Evolutionary conservation across 768 basidiomycete species (phyloP).

Genomic region (Lactarius indigo): DNA sequence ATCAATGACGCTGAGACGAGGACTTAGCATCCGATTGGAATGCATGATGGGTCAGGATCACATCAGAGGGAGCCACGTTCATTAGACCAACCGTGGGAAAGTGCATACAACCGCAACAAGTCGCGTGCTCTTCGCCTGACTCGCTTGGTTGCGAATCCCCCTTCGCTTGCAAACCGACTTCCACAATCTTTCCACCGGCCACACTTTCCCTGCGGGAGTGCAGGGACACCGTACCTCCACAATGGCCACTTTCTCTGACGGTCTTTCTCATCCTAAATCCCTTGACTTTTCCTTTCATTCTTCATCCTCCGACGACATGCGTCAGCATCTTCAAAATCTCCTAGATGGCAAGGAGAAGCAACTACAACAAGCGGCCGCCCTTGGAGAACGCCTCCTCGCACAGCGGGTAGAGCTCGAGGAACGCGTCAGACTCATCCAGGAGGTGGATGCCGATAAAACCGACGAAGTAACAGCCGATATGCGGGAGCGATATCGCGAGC

Average conservation of each 20-base stretch:
- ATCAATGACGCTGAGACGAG: not conserved
- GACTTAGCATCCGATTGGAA: not conserved
- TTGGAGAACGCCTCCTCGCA: conserved; percentile 89
- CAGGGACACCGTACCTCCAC: conserved; percentile 12
- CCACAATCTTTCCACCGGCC: not conserved
- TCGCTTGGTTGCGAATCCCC: not conserved
- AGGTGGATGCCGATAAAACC: conserved; percentile 57
- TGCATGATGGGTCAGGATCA: not conserved
- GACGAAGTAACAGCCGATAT: conserved; percentile 65
- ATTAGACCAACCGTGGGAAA: conserved; percentile 13
- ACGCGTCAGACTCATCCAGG: conserved; percentile 78
- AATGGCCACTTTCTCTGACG: conserved; percentile 36
- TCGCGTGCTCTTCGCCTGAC: not conserved
- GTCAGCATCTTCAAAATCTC: conserved; percentile 47
- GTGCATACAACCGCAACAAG: not conserved
- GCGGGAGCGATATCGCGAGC: conserved; percentile 70
- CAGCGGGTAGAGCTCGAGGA: conserved; percentile 94
- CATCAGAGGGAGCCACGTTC: not conserved
- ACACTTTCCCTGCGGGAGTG: not conserved
- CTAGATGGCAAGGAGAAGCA: conserved; percentile 91
- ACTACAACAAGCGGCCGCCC: conserved; percentile 84
- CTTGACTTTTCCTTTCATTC: conserved; percentile 20
- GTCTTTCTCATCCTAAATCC: conserved; percentile 13
- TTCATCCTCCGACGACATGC: conserved; percentile 32
- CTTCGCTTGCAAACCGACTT: not conserved